These are phyloP conservation scores for Dothiorella sarmentorum DNA, from an alignment of 2,329 filamentous ascomycete species.

Conservation along the genomic window DNA sequence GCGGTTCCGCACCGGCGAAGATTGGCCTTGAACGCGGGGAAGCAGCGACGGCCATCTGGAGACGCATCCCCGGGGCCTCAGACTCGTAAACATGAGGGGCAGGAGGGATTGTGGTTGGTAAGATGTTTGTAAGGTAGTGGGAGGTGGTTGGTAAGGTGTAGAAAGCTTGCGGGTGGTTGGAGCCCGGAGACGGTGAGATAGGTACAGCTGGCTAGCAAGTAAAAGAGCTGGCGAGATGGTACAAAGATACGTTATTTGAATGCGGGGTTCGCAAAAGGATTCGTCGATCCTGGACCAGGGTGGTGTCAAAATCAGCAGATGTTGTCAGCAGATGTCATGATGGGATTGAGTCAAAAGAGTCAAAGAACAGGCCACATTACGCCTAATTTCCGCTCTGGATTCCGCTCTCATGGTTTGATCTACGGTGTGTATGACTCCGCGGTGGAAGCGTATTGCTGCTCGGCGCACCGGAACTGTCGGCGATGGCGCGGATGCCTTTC, in stretches of 20 bases:
- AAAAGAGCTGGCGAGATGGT: not conserved
- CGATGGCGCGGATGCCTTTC: not conserved
- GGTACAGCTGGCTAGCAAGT: not conserved
- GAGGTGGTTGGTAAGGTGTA: not conserved
- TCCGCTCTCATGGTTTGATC: not conserved
- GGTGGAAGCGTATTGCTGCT: not conserved
- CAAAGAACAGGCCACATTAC: conserved; percentile 3
- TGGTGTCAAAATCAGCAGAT: conserved; percentile 11
- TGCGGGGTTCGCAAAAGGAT: not conserved
- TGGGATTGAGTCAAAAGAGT: not conserved
- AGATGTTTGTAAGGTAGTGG: no score
- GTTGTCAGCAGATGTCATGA: conserved; percentile 9
- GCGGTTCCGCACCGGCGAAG: not conserved
- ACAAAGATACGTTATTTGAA: not conserved
- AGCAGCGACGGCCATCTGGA: not conserved
- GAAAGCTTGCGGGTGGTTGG: no score
- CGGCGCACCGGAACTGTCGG: not conserved
- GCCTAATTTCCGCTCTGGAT: not conserved
- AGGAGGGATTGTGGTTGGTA: not conserved
- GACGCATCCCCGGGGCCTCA: not conserved
- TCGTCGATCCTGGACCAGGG: conserved; percentile 1
- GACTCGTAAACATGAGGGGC: conserved; percentile 2
- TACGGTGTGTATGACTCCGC: conserved; percentile 2
- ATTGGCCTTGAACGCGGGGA: not conserved
- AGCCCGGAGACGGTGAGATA: not conserved